Conservation (phyloP, 2,329 filamentous ascomycete genomes). For the Ceratocystis papillata region DNA sequence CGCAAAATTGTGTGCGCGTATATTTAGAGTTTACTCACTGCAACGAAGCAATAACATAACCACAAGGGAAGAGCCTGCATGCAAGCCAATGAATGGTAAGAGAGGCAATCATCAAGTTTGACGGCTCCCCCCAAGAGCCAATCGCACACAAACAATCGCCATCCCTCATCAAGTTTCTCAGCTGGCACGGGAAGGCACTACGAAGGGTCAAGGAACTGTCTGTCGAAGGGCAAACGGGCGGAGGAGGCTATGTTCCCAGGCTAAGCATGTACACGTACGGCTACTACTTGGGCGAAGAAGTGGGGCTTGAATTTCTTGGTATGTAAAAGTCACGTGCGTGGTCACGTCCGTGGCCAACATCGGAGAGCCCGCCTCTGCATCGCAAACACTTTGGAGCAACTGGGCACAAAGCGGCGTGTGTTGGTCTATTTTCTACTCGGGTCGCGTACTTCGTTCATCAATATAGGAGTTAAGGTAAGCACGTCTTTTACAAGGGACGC, state of each 20-base stretch:
- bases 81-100: not conserved
- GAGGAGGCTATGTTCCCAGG: too few relatives aligned
- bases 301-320: not conserved
- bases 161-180: too few relatives aligned
- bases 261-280: too few relatives aligned
- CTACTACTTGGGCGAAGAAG: too few relatives aligned
- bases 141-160: too few relatives aligned
- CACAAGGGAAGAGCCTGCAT: not conserved
- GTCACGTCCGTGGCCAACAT: not conserved
- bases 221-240: too few relatives aligned
- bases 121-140: too few relatives aligned
- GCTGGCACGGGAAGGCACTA: too few relatives aligned
- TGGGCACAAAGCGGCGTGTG: conserved; percentile 4
- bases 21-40: not conserved
- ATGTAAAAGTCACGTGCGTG: not conserved
- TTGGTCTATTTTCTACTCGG: not conserved
- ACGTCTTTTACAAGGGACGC: not conserved
- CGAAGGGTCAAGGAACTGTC: too few relatives aligned
- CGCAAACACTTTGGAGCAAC: not conserved
- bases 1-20: not conserved
- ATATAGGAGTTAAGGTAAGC: not conserved
- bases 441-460: not conserved
- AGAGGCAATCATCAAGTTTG: too few relatives aligned
- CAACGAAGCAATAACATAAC: not conserved
- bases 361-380: not conserved